Evolutionary conservation across 768 basidiomycete genomes (phyloP), one percentile per base, ranked within the genome.

Genomic region (Fistulinella prunicolor): DNA sequence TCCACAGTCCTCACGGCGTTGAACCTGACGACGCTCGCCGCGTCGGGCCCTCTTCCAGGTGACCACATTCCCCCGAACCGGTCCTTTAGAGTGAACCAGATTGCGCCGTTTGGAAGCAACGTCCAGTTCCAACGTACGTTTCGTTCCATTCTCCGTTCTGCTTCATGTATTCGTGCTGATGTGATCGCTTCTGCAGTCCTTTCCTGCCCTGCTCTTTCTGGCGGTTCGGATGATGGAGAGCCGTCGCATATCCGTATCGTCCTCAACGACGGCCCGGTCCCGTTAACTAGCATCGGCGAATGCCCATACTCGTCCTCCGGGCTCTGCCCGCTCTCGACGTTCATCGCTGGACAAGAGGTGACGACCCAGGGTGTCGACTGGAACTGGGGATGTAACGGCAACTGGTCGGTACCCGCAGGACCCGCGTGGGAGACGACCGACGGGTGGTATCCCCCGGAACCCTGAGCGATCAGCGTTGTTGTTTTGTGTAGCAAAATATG

Each of bases 91-190:
- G 75, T 81, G 0, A 78, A 89, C 6, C 79, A 92, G 53, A 73
- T 93, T 30, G 83, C 88, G 17, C 93, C 93, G 0, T 96, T 96
- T 66, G 86, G 84, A 0, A 88, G 91, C 22, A 94, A 94, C 58
- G 64, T 94, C 20, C 89, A 91, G 60, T 86, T 94, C 75, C 93
- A 28, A 28, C 26, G 26, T 28, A 10, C 19, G 65, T 47, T 70
- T 13, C 9, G 17, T 23, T 58, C n/a, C n/a, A 9, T 17, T 23
- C 58, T 46, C n/a, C n/a, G n/a, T 46, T 26, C 12, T 19, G 6
- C 26, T 6, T 10, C 10, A 14, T 10, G 19, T 4, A 4, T 38
- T 29, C 16, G 19, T 23, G 10, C 38, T 28, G 26, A 32, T n/a
- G 13, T 14, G 26, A 6, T 28, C n/a, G n/a, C n/a, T n/a, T n/a